These are phyloP conservation scores for Gossypium australe DNA, from an alignment of 345 rosid species.

Conservation along the genomic window DNA sequence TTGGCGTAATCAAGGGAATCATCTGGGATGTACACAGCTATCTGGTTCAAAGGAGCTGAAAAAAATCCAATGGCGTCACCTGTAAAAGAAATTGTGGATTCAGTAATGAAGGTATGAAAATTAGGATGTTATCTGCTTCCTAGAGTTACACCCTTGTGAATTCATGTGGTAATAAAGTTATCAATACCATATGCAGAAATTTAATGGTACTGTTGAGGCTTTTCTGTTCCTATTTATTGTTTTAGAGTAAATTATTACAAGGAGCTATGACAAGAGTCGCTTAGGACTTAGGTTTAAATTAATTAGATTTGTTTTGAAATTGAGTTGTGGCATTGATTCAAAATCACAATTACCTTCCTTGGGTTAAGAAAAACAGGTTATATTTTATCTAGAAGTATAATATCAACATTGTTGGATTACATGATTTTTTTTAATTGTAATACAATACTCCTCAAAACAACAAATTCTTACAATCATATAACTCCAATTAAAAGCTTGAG, in stretches of 20 bases:
- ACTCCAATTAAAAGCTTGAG: not conserved
- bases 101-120: not conserved
- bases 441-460: not conserved
- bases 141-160: not conserved
- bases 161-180: not conserved
- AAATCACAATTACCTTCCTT: too few species aligned
- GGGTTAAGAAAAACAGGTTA: not conserved
- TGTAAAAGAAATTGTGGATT: slow-evolving; percentile 28
- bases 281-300: not conserved
- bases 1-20: slow-evolving; percentile 38
- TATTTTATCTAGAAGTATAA: not conserved
- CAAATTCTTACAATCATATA: not conserved
- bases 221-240: not conserved
- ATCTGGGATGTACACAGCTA: slow-evolving; percentile 45
- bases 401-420: not conserved
- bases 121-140: not conserved
- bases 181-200: not conserved
- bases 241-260: not conserved
- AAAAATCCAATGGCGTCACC: slow-evolving; percentile 72
- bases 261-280: not conserved
- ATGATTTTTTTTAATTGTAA: not conserved
- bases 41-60: slow-evolving; percentile 64
- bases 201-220: not conserved
- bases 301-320: not conserved
- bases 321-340: not conserved